Evolutionary conservation across 2,329 filamentous ascomycete genomes (phyloP), one percentile per base, ranked within the genome.

Genomic region (Diplodia scrobiculata): DNA sequence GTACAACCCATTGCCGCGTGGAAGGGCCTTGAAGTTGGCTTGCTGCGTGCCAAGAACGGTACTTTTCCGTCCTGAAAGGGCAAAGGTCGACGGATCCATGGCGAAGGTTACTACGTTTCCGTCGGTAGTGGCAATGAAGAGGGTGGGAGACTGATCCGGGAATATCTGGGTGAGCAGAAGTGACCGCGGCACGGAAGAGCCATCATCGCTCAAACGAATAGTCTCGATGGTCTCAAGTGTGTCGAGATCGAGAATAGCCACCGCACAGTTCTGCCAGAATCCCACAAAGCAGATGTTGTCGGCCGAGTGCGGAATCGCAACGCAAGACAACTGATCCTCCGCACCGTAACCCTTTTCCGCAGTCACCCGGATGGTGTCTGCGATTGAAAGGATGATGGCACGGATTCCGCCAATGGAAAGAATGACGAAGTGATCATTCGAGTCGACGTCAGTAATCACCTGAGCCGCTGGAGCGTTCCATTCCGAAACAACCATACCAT

Each of bases 51-150:
- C 94, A 13, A 99, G 82, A 1, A 94, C 87, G 27, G 96, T 89
- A 71, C 88, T 92, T 75, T 93, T 97, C 69, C 89, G 87, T 0
- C 87, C 84, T 0, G 87, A 89, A 2, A 98, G 79, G 0, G 85
- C 80, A 67, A 85, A 86, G n/a, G 85, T 84, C 0, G 78, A 72
- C 0, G 81, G 77, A 36, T 91, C 85, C 41, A 97, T 84, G 36
- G 87, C 86, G 74, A 93, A 98, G 0, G 90, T 95, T 60, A 96
- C 84, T 0, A 99, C 90, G 68, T 90, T 91, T 3, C 95, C 95
- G 77, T 98, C 94, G 55, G 96, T 92, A 85, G 97, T 90, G 13
- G 94, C 91, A 36, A 97, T 85, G 68, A 99, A 90, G 0, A 99
- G 82, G 0, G 91, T 97, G 0, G 92, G 89, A 6, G 83, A 82